These are phyloP conservation scores for Tylopilus cervinicoccineus DNA, from an alignment of 768 basidiomycete genomes.

Conservation along the genomic window DNA sequence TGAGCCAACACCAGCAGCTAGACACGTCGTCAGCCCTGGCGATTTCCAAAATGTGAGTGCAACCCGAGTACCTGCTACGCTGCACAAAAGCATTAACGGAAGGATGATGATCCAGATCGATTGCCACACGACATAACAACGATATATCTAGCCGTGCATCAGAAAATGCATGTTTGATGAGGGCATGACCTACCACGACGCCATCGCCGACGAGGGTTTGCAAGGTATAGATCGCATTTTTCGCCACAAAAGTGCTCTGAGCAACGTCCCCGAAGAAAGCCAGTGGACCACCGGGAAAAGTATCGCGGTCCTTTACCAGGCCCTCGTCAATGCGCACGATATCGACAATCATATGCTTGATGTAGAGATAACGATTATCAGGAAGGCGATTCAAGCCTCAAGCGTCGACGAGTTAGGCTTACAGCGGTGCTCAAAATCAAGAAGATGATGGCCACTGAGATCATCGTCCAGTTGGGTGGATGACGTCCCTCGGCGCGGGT, in stretches of 20 bases:
- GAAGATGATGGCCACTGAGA: not conserved
- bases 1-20: not conserved
- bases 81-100: not conserved
- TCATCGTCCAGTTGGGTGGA: not conserved
- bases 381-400: not conserved
- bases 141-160: not conserved
- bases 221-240: not conserved
- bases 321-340: not conserved
- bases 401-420: not conserved
- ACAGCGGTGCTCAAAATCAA: not conserved
- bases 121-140: not conserved
- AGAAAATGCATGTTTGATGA: not conserved
- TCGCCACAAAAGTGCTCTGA: not conserved
- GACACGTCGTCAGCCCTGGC: not conserved
- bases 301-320: not conserved
- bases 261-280: not conserved
- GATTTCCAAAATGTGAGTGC: not conserved
- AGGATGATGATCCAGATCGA: not conserved
- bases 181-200: not conserved
- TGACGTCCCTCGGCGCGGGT: not conserved
- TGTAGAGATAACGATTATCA: not conserved
- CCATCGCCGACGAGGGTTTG: not conserved
- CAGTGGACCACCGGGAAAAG: not conserved
- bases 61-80: not conserved
- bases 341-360: constrained; percentile 1